Conservation (phyloP, 2,329 filamentous ascomycete genomes). For the Tolypocladium ophioglossoides region DNA sequence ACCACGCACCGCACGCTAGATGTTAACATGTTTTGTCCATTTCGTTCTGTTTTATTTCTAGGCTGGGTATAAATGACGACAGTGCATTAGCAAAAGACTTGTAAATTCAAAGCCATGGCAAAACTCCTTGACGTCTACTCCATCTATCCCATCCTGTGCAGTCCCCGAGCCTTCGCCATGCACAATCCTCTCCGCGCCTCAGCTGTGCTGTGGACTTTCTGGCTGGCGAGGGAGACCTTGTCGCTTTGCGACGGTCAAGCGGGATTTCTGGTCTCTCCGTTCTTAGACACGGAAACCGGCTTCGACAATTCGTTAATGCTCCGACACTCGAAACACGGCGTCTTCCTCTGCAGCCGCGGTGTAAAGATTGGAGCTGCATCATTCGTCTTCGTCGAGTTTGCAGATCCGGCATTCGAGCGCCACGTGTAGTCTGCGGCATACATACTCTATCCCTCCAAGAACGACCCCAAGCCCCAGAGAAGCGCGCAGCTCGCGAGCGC, state of each 20-base stretch:
- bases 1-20: neutral
- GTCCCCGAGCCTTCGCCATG: neutral
- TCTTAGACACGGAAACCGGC: neutral
- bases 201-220: neutral
- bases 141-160: neutral
- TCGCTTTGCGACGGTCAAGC: neutral
- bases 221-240: neutral
- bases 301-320: neutral
- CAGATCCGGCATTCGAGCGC: too few species aligned
- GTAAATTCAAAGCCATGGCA: neutral
- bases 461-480: conserved; percentile 48
- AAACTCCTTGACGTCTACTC: neutral
- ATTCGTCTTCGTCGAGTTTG: neutral
- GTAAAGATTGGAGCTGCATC: neutral
- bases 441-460: conserved; percentile 25
- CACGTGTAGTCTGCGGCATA: neutral
- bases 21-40: neutral
- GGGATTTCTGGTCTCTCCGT: too few species aligned
- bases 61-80: neutral
- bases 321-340: neutral
- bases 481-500: conserved; percentile 51
- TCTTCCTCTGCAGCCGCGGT: too few species aligned
- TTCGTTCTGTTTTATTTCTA: neutral
- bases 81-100: neutral
- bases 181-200: neutral